phyloP scores from a whole-genome alignment of 169 alveolate species.

The Theileria parva region DNA sequence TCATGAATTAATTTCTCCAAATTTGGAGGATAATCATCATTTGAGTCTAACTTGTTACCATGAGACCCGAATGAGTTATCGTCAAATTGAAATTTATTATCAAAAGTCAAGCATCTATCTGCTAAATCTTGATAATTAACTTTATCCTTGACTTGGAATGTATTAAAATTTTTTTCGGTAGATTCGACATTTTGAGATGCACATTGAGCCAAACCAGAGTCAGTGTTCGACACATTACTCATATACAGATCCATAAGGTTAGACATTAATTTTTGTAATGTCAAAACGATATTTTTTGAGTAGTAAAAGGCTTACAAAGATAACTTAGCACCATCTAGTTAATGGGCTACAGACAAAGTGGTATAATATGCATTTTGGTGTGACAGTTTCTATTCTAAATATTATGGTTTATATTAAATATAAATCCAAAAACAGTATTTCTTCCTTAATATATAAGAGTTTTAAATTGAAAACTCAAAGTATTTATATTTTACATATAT shows the following conservation, averaged over 20 bases:
- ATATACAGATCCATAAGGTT: conserved; percentile 7
- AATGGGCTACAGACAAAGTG: not conserved
- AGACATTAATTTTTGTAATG: not conserved
- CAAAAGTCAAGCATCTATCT: not conserved
- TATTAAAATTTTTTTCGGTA: not conserved
- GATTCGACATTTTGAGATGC: conserved; percentile 6
- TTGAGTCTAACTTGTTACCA: not conserved
- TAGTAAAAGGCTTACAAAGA: not conserved
- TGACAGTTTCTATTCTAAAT: not conserved
- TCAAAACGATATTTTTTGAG: not conserved
- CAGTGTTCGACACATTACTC: conserved; percentile 10
- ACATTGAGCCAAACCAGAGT: conserved; percentile 14
- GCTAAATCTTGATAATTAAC: not conserved
- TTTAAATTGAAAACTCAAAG: not conserved
- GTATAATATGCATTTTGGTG: conserved; percentile 12
- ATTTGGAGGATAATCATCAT: not conserved
- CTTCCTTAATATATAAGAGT: not conserved
- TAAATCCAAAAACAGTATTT: not conserved
- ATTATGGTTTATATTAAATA: conserved; percentile 6
- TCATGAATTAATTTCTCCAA: conserved; percentile 11
- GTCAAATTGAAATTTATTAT: not conserved
- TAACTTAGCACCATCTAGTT: conserved; percentile 1
- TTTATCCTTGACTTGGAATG: not conserved
- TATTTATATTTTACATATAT: not conserved
- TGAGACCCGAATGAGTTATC: not conserved